phyloP scores from a whole-genome alignment of 495 filamentous ascomycete species.

The Antarctomyces pellizariae region DNA sequence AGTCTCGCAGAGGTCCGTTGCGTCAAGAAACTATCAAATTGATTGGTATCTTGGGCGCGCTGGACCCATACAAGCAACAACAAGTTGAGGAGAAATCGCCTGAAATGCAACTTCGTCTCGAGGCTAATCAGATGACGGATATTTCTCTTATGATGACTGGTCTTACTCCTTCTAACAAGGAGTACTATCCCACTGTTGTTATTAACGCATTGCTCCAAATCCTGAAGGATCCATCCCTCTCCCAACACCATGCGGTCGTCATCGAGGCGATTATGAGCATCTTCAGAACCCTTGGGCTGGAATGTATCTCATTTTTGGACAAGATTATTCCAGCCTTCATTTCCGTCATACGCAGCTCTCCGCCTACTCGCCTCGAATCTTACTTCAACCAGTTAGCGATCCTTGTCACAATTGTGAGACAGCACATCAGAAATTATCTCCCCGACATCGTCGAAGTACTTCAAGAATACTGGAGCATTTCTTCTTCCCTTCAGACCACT shows the following conservation, averaged over 20 bases:
- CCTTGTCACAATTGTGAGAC: slow-evolving; percentile 80
- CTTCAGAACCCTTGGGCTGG: slow-evolving; percentile 82
- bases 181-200: slow-evolving; percentile 95
- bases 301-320: slow-evolving; percentile 81
- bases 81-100: slow-evolving; percentile 39
- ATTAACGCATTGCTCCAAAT: slow-evolving; percentile 87
- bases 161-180: slow-evolving; percentile 87
- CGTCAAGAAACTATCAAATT: slow-evolving; percentile 89
- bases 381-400: slow-evolving; percentile 94
- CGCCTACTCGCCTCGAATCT: slow-evolving; percentile 52
- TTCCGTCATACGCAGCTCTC: slow-evolving; percentile 55
- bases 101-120: slow-evolving; percentile 33
- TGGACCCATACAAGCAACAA: slow-evolving; percentile 93
- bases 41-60: slow-evolving; percentile 83
- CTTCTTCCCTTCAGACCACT: slow-evolving; percentile 58
- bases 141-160: slow-evolving; percentile 95
- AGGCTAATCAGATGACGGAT: slow-evolving; percentile 53
- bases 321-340: slow-evolving; percentile 90
- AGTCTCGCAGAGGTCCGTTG: slow-evolving; percentile 52
- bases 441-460: slow-evolving; percentile 64
- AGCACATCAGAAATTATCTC: slow-evolving; percentile 80
- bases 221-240: slow-evolving; percentile 66
- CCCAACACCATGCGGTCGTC: slow-evolving; percentile 80
- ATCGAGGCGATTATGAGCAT: slow-evolving; percentile 98
- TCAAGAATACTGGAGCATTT: slow-evolving; percentile 63